Base-by-base conservation (phyloP, 2,329 filamentous ascomycete species). In the Alternaria ethzedia region DNA sequence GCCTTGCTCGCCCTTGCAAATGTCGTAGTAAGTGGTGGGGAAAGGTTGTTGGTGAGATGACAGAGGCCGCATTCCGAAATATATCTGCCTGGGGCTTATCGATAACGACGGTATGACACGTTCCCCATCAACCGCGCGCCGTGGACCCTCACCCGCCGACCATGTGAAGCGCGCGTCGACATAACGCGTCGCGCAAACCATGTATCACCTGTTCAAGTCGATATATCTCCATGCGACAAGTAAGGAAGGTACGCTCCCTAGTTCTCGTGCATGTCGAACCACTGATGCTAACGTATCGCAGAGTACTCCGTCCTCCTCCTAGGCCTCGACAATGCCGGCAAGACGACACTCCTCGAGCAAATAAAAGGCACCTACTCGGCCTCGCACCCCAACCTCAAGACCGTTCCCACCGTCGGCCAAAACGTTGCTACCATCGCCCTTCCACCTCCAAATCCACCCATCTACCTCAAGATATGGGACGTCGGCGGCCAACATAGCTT, bases 391-490 rank as follows among this genome's bases (percentile, higher is more conserved):
- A 84, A 86, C 66, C 84, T 88, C 71, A 94, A 96, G 79, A 97
- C 95, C 47, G 95, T 98, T 8, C 96, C 96, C 26, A 99, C 96
- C 20, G 95, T 98, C 73, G 96, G 96, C 69, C 96, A 98, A 80
- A 98, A 98, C 82, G 94, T 98, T 68, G 92, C 93, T 66, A 96
- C 94, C 50, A 92, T 99, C 78, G 89, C 91, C 21, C 86, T 98
- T 23, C 75, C 77, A 1, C 74, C 75, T 3, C 77, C 77, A 8
- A 74, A 78, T 51, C 91, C 93, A 15, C 93, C 97, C 80, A 95
- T 97, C 89, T 97, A 98, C 84, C 86, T 99, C 77, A 97, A 97
- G 85, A 91, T 99, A 74, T 98, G 96, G 96, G 96, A 99, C 78
- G 93, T 99, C 1, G 96, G 96, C 68, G 96, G 96, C 7, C 96